Percentiles rank a stretch among this genome's conserved stretches.
These are phyloP conservation scores for Tolypocladium nubicola DNA, from an alignment of 2,329 filamentous ascomycete genomes.

Conservation along the genomic window DNA sequence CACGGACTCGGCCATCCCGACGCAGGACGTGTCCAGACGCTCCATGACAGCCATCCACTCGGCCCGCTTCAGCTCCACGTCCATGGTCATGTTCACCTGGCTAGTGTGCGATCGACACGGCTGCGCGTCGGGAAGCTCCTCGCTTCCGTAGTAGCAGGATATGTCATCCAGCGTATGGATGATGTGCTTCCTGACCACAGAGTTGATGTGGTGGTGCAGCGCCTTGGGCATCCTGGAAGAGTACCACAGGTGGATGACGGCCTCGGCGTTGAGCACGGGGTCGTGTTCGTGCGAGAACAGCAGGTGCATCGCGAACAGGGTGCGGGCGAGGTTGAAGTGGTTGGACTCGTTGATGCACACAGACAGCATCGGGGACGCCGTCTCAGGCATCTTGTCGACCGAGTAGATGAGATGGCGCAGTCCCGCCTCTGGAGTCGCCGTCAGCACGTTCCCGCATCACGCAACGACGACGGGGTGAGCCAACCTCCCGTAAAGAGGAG, in stretches of 20 bases:
- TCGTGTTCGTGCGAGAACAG: slow-evolving; percentile 5
- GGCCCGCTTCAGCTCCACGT: background rate
- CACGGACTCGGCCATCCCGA: background rate
- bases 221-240: slow-evolving; percentile 9
- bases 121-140: background rate
- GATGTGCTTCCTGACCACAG: slow-evolving; percentile 1
- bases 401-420: slow-evolving; percentile 16
- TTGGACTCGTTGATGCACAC: slow-evolving; percentile 5
- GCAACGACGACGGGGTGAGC: background rate
- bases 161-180: slow-evolving; percentile 1
- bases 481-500: slow-evolving; percentile 13
- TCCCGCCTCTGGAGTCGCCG: slow-evolving; percentile 5
- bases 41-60: slow-evolving; percentile 5
- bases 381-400: slow-evolving; percentile 9
- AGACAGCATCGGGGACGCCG: slow-evolving; percentile 6
- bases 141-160: background rate
- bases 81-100: background rate
- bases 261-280: slow-evolving; percentile 10
- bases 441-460: background rate
- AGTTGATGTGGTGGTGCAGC: slow-evolving; percentile 5
- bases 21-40: background rate
- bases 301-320: slow-evolving; percentile 6
- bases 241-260: slow-evolving; percentile 15
- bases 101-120: background rate
- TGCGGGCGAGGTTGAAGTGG: background rate